A percentile compares a stretch with the other conserved stretches of the same genome.
Conservation (phyloP, 2,329 filamentous ascomycete genomes). For the Aureobasidium namibiae region DNA sequence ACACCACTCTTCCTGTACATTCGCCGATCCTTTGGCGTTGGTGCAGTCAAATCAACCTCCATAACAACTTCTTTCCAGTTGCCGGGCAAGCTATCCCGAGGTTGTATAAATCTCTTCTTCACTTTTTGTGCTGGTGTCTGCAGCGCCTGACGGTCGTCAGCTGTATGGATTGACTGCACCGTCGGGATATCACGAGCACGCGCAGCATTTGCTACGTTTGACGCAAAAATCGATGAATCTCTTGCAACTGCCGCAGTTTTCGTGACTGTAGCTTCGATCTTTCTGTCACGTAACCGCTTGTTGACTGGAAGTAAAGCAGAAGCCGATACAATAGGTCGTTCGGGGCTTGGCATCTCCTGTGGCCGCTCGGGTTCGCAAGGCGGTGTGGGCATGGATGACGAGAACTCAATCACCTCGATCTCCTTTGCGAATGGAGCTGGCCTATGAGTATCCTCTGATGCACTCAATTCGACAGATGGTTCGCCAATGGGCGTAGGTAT, state of each 20-base stretch:
- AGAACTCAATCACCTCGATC: neutral
- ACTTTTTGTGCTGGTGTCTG: slow-evolving; percentile 7
- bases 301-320: neutral
- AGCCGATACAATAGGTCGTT: neutral
- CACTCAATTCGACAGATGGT: neutral
- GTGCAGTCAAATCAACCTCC: slow-evolving; percentile 18
- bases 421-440: neutral
- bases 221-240: neutral
- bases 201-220: neutral
- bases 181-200: neutral
- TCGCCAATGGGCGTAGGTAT: neutral
- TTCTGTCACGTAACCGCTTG: neutral
- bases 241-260: neutral
- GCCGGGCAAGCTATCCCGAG: slow-evolving; percentile 26
- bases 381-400: slow-evolving; percentile 8
- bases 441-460: neutral
- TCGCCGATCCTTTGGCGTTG: slow-evolving; percentile 9
- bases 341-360: neutral
- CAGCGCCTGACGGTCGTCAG: neutral
- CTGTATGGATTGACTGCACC: neutral
- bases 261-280: neutral
- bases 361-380: neutral
- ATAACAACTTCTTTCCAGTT: slow-evolving; percentile 26
- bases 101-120: slow-evolving; percentile 22
- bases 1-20: slow-evolving; percentile 27